Conservation (phyloP, 257 asterid genomes). For the Henckelia pumila region DNA sequence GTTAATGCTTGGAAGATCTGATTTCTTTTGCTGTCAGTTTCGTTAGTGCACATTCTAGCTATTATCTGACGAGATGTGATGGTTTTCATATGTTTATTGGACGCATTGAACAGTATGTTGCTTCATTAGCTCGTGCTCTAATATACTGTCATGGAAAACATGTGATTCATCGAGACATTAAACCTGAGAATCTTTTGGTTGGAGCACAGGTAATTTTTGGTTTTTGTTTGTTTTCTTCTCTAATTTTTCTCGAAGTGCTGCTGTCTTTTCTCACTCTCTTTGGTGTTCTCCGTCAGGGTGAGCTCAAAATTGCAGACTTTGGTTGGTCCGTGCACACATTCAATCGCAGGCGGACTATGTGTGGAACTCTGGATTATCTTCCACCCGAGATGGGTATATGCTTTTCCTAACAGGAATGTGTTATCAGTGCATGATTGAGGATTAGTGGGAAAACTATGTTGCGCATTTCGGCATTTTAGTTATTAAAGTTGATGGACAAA, state of each 20-base stretch:
- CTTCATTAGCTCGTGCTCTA: constrained; percentile 93
- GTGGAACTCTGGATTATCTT: constrained; percentile 96
- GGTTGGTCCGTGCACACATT: constrained; percentile 99
- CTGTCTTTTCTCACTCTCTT: constrained; percentile 20
- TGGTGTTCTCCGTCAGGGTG: constrained; percentile 57
- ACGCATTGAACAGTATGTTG: constrained; percentile 61
- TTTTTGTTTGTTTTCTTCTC: background rate
- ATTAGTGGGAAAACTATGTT: background rate
- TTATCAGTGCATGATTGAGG: constrained; percentile 1
- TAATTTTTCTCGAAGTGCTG: background rate
- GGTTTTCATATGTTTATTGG: background rate
- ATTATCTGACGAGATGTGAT: constrained; percentile 16
- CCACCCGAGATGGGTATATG: constrained; percentile 99
- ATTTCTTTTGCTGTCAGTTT: background rate
- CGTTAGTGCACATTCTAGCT: background rate
- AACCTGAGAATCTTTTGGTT: constrained; percentile 93
- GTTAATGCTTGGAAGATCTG: background rate
- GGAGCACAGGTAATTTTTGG: constrained; percentile 74
- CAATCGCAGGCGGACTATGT: constrained; percentile 92
- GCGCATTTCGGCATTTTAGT: background rate
- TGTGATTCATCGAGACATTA: constrained; percentile 92
- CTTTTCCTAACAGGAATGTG: constrained; percentile 3
- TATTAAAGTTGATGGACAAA: too few relatives aligned
- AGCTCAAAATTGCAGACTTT: constrained; percentile 91
- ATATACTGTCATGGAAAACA: constrained; percentile 97